These are phyloP conservation scores for Candida ovalis DNA, from an alignment of 805 yeast species.

Conservation along the genomic window DNA sequence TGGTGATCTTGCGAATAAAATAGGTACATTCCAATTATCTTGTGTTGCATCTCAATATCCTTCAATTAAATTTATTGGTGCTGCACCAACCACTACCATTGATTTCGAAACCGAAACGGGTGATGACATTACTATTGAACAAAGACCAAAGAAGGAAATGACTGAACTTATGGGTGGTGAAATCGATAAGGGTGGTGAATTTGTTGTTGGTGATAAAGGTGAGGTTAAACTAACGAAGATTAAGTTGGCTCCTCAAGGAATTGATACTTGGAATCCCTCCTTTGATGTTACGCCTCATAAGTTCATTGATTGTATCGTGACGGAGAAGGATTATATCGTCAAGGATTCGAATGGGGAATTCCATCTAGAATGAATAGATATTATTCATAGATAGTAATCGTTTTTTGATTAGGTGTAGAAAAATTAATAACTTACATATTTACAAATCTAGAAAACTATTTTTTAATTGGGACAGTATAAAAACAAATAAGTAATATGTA, in stretches of 20 bases:
- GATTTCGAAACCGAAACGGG: conserved; percentile 68
- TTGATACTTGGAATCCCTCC: conserved; percentile 93
- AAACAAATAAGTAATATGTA: background rate
- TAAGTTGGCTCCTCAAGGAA: conserved; percentile 80
- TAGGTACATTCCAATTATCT: conserved; percentile 90
- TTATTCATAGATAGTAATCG: too few species aligned
- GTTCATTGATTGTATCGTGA: conserved; percentile 82
- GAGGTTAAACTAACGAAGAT: conserved; percentile 43
- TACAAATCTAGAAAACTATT: too few species aligned
- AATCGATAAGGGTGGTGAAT: conserved; percentile 32
- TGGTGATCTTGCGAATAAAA: conserved; percentile 96
- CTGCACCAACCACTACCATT: conserved; percentile 92
- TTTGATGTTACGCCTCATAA: conserved; percentile 89
- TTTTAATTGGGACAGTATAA: background rate
- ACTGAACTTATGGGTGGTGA: conserved; percentile 71
- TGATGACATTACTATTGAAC: conserved; percentile 76
- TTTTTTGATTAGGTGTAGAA: too few species aligned
- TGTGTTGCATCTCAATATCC: conserved; percentile 60
- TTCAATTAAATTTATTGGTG: conserved; percentile 81
- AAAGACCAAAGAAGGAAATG: conserved; percentile 78
- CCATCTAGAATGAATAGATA: conserved; percentile 10
- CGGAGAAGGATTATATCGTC: conserved; percentile 63
- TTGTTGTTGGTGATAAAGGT: conserved; percentile 25
- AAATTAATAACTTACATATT: too few species aligned
- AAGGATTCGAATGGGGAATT: conserved; percentile 52